Base-by-base conservation (phyloP, 2,329 filamentous ascomycete species). In the Orbilia oligospora region DNA sequence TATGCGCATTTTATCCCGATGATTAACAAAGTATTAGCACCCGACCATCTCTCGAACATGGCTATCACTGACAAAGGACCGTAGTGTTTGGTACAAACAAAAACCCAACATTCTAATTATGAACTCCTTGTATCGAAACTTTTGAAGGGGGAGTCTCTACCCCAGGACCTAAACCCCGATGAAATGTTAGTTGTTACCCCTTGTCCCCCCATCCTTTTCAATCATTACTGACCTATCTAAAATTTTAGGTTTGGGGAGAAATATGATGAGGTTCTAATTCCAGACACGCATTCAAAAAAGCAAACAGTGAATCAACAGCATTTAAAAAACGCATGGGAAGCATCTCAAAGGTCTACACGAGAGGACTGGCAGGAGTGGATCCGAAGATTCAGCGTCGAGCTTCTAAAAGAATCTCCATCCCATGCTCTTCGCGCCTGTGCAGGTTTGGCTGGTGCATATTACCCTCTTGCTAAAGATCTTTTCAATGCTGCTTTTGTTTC, bases 331-430 rank as follows among this genome's bases (percentile, higher is more conserved):
- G 96, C 97, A 0, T 99, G 96, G 96, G 96, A 98, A 82, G 96
- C 97, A 0, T 94, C 92, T 76, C 94, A 97, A 78, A 97, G 97
- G 83, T 97, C 95, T 0, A 99, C 96, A 9, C 94, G 94, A 82
- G 96, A 99, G 83, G 96, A 99, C 85, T 99, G 96, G 96, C 93
- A 97, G 82, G 96, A 99, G 84, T 99, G 96, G 96, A 93, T 99
- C 85, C 90, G 97, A 79, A 90, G 95, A 30, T 97, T 99, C 85
- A 98, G 95, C 83, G 95, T 97, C 38, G 97, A 97, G 71, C 87
- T 99, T 6, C 88, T 99, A 53, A 93, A 94, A 79, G 97, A 99
- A 83, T 98, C 94, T 0, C 97, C 96, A 2, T 97, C 97, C 81
- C 96, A 97, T 83, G 95, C 97, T 8, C 87, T 99, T 0, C 90